Evolutionary conservation across 257 asterid genomes (phyloP), one percentile per base, ranked within the genome.

Genomic region (Nicotiana noctiflora): DNA sequence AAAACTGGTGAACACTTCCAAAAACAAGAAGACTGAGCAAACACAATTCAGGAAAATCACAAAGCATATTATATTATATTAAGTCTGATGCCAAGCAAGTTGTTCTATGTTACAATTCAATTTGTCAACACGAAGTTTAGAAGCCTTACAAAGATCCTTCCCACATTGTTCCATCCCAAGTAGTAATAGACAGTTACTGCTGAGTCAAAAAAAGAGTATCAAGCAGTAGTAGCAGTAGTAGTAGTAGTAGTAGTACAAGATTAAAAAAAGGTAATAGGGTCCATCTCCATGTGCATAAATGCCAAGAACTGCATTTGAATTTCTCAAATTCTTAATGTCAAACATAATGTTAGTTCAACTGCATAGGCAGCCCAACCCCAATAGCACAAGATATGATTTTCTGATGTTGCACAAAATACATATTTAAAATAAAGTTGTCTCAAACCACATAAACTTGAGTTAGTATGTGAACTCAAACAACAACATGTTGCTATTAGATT

Each of bases 61-160:
- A 25, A 25, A 25, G 27, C 27, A 25, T 25, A 25, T 25, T 25
- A 25, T 25, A 25, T 25, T 25, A 25, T 25, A 25, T 25, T 25
- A 25, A 25, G 27, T 25, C 27, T 25, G 27, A 25, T 25, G 27
- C 27, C 27, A 25, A 25, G 27, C 27, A 25, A 0, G 1, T 25
- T 25, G 27, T 25, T 25, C 27, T 25, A 25, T 25, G 27, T 25
- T 25, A 25, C 27, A 25, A 25, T 25, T 25, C 27, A 25, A 25
- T 25, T 25, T 25, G 27, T 25, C 27, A 25, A 25, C 27, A 1
- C 27, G 27, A 25, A 25, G 27, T 25, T 25, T 25, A 25, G 85
- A 85, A 83, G 75, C 75, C 87, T 88, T 31, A 79, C 74, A 80
- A 83, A 80, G 83, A 83, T 76, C 59, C 57, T 68, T 37, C 56